phyloP scores from a whole-genome alignment of 371 early-diverging fungal species.

The Mortierella sp. region DNA sequence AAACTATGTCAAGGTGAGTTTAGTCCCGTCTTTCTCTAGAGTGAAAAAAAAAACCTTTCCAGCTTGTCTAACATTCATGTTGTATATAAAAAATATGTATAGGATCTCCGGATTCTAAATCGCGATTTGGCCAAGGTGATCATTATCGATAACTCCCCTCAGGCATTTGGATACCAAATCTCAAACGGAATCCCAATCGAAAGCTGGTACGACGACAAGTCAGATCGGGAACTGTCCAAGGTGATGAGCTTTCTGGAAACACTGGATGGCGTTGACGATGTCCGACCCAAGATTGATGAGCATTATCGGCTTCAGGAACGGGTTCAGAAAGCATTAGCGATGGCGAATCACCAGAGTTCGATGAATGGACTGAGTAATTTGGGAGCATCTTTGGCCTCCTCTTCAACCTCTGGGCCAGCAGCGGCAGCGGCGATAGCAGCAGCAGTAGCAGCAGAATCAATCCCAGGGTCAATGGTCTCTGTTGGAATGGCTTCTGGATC shows the following conservation, averaged over 20 bases:
- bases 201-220: conserved; percentile 74
- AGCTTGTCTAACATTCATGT: too few species aligned
- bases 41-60: too few species aligned
- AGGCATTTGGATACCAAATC: conserved; percentile 69
- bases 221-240: conserved; percentile 64
- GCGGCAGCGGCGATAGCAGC: neutral
- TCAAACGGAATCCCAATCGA: conserved; percentile 79
- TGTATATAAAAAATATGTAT: neutral
- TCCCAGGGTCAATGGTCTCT: too few species aligned
- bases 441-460: neutral
- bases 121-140: conserved; percentile 69
- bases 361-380: conserved; percentile 35
- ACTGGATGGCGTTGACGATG: conserved; percentile 66
- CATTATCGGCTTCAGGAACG: conserved; percentile 54
- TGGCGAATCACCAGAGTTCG: conserved; percentile 32
- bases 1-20: conserved; percentile 71
- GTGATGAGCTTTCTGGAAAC: conserved; percentile 66
- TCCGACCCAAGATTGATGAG: conserved; percentile 67
- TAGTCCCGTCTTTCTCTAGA: too few species aligned
- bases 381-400: conserved; percentile 19
- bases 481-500: too few species aligned
- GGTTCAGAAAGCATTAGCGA: conserved; percentile 34
- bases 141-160: conserved; percentile 73
- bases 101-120: conserved; percentile 71
- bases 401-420: neutral